Percentiles rank a stretch among this genome's conserved stretches.
phyloP scores from a whole-genome alignment of 2,329 filamentous ascomycete genomes.

The Penicillium corylophilum region DNA sequence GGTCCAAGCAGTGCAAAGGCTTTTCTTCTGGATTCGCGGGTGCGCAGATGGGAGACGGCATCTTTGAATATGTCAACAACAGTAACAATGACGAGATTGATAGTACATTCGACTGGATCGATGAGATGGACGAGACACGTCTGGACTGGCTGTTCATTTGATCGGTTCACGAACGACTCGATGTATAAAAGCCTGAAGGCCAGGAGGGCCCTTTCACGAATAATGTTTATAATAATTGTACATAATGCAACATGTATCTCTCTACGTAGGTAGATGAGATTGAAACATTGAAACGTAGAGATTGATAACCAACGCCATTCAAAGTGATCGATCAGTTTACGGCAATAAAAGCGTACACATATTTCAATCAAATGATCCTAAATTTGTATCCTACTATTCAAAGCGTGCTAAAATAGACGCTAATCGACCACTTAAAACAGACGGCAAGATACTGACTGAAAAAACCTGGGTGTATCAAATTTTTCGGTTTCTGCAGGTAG shows the following conservation, averaged over 20 bases:
- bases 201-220: background rate
- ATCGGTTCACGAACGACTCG: conserved; percentile 1
- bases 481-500: conserved; percentile 4
- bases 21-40: conserved; percentile 1
- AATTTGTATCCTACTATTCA: background rate
- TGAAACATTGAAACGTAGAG: background rate
- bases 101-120: conserved; percentile 41
- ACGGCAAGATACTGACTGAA: background rate
- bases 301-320: background rate
- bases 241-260: conserved; percentile 3
- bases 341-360: background rate
- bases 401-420: background rate
- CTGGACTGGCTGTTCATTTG: conserved; percentile 45
- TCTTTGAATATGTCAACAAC: conserved; percentile 1
- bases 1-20: conserved; percentile 13
- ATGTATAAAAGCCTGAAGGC: background rate
- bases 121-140: conserved; percentile 40
- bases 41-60: background rate
- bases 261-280: too few relatives aligned
- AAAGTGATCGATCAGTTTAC: background rate
- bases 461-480: conserved; percentile 24
- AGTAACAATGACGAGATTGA: conserved; percentile 28
- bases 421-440: background rate
- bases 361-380: background rate
- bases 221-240: conserved; percentile 7